Base-by-base conservation (phyloP, 2,329 filamentous ascomycete genomes). In the Fusarium tuaranense region DNA sequence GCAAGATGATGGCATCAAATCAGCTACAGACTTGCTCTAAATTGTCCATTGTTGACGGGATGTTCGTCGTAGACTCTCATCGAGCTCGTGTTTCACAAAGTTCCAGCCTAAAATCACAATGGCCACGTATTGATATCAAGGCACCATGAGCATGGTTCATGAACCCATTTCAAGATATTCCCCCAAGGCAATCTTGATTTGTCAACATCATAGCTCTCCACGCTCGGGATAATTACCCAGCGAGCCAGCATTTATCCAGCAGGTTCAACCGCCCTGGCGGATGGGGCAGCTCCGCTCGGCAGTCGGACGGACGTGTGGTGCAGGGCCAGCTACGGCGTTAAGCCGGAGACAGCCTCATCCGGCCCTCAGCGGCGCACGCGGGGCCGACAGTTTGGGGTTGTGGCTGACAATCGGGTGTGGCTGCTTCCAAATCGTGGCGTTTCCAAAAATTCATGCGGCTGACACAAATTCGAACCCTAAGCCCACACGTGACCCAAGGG, bases 401-500 rank as follows among this genome's bases (percentile, higher is more conserved):
- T 67, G 64, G 64, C 64, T 67, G 12, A 32, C 4, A 22, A 22
- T 16, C 12, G 5, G 13, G 25, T 61, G 39, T 61, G 59, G 59
- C 39, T 61, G 18, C 9, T 25, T 36, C 5, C 34, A 1, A 18
- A 27, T 9, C 39, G 55, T 41, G 55, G 55, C 55, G 34, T 39
- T 59, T 39, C 16, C 22, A 38, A 20, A 59, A 59, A 38, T 59
- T 59, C 55, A 39, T 39, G 18, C 27, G 48, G 27, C 48, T 53
- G 46, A 16, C 18, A n/a, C 27, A 59, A 59, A 38, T 39, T 39
- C 16, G 32, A 38, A 58, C 77, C 81, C 81, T 82, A 82, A 82
- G 22, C 20, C 13, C 22, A 25, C 82, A 84, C 82, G 82, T 84
- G 82, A 84, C 68, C 30, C 30, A 67, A 83, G 82, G 82, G 82